phyloP scores from a whole-genome alignment of 192 early-diverging fungal genomes.

The Phycomyces nitens region DNA sequence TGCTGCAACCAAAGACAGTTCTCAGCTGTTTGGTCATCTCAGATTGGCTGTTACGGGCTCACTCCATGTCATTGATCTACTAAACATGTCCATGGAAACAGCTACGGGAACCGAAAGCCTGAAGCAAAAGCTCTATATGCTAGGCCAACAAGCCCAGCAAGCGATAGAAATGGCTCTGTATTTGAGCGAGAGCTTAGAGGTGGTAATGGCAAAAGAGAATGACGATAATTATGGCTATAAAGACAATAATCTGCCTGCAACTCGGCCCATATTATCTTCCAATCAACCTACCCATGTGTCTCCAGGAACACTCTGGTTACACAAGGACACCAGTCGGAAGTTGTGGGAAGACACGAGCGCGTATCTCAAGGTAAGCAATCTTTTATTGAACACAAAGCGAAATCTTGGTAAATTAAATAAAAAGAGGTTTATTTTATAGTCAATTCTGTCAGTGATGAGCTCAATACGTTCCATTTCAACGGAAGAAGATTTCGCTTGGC shows the following conservation, averaged over 20 bases:
- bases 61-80: slow-evolving; percentile 17
- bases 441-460: slow-evolving; percentile 26
- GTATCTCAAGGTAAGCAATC: slow-evolving; percentile 28
- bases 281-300: neutral
- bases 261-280: neutral
- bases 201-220: slow-evolving; percentile 9
- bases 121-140: slow-evolving; percentile 12
- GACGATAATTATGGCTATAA: neutral
- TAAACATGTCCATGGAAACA: slow-evolving; percentile 14
- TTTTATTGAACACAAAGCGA: no score
- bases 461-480: slow-evolving; percentile 29
- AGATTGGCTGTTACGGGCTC: slow-evolving; percentile 20
- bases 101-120: slow-evolving; percentile 2
- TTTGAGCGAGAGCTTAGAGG: slow-evolving; percentile 17
- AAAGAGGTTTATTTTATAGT: slow-evolving; percentile 3
- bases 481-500: slow-evolving; percentile 29
- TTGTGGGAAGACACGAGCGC: slow-evolving; percentile 31
- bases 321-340: slow-evolving; percentile 13
- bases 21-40: slow-evolving; percentile 20
- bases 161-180: slow-evolving; percentile 11
- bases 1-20: slow-evolving; percentile 7
- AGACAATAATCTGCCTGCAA: neutral
- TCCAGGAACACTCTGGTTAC: neutral
- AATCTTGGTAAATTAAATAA: no score
- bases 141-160: slow-evolving; percentile 15